These are phyloP conservation scores for Rhizophora apiculata DNA, from an alignment of 345 rosid species.

Conservation along the genomic window DNA sequence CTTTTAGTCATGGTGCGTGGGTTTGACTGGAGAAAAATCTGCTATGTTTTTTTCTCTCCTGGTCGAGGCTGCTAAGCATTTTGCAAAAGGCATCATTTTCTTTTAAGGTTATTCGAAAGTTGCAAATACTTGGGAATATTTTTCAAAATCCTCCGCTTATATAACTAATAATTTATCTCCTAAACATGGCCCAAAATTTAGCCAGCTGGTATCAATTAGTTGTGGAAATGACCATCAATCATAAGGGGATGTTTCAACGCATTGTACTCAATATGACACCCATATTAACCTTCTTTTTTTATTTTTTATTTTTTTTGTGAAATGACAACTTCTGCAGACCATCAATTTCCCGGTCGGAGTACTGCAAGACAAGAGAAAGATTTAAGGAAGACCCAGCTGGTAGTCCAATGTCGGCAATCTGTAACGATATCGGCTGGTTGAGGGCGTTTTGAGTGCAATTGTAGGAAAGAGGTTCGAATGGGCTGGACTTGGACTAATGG, in stretches of 20 bases:
- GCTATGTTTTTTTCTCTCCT: constrained; percentile 7
- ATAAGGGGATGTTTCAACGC: background rate
- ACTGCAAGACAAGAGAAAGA: too few relatives aligned
- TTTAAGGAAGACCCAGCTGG: too few relatives aligned
- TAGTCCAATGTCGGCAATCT: too few relatives aligned
- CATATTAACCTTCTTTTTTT: background rate
- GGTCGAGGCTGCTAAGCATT: constrained; percentile 31
- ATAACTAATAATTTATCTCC: background rate
- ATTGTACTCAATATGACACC: background rate
- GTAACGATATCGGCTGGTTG: too few relatives aligned
- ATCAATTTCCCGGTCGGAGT: too few relatives aligned
- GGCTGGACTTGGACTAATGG: too few relatives aligned
- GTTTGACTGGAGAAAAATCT: constrained; percentile 23
- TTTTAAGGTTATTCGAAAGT: constrained; percentile 21
- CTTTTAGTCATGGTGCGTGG: constrained; percentile 35
- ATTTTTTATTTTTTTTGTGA: background rate
- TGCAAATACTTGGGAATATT: constrained; percentile 16
- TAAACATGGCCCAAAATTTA: background rate
- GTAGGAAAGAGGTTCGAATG: too few relatives aligned
- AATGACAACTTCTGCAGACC: too few relatives aligned
- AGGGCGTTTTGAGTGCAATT: too few relatives aligned
- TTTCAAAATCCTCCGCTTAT: constrained; percentile 23
- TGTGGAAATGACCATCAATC: background rate
- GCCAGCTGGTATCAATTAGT: constrained; percentile 4
- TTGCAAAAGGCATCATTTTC: constrained; percentile 24